Evolutionary conservation across 2,329 filamentous ascomycete genomes (phyloP).

Genomic region (Colletotrichum australisinense): DNA sequence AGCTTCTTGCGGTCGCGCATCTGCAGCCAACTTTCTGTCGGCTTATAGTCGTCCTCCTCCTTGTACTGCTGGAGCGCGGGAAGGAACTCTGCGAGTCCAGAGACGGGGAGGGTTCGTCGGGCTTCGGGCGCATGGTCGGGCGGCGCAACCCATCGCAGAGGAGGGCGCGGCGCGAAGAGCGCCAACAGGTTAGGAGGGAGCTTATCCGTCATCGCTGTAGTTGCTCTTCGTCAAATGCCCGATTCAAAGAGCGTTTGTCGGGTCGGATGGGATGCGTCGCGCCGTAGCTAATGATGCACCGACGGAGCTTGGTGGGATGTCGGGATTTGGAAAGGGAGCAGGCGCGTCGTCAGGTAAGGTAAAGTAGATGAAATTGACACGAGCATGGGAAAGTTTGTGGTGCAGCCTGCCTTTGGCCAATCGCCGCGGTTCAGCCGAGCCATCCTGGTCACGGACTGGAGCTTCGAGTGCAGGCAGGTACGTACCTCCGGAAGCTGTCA

Average conservation of each 20-base stretch:
- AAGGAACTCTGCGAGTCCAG: conserved; percentile 80
- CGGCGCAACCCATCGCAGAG: conserved; percentile 88
- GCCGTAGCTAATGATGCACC: conserved; percentile 6
- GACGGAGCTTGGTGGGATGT: neutral
- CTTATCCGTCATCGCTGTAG: conserved; percentile 87
- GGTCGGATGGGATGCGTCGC: neutral
- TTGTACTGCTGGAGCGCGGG: conserved; percentile 81
- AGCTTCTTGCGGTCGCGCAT: conserved; percentile 83
- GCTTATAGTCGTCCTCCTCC: conserved; percentile 78
- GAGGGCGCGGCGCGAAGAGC: conserved; percentile 94
- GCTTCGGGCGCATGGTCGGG: conserved; percentile 86
- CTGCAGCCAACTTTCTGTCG: conserved; percentile 95
- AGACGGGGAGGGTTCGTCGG: conserved; percentile 78
- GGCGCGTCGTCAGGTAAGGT: conserved; percentile 10
- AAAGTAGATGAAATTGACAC: conserved; percentile 22
- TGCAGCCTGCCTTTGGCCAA: conserved; percentile 16
- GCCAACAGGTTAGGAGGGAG: conserved; percentile 91
- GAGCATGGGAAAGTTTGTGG: conserved; percentile 30
- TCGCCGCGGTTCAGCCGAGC: conserved; percentile 21
- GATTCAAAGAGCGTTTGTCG: neutral
- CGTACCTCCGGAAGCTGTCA: conserved; percentile 17
- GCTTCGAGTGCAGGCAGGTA: neutral
- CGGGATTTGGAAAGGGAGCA: neutral
- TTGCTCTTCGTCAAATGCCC: conserved; percentile 5
- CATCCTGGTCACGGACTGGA: neutral